A percentile compares a stretch with the other conserved stretches of the same genome.
phyloP scores from a whole-genome alignment of 495 filamentous ascomycete genomes.

The Xanthoparmelia taractica region DNA sequence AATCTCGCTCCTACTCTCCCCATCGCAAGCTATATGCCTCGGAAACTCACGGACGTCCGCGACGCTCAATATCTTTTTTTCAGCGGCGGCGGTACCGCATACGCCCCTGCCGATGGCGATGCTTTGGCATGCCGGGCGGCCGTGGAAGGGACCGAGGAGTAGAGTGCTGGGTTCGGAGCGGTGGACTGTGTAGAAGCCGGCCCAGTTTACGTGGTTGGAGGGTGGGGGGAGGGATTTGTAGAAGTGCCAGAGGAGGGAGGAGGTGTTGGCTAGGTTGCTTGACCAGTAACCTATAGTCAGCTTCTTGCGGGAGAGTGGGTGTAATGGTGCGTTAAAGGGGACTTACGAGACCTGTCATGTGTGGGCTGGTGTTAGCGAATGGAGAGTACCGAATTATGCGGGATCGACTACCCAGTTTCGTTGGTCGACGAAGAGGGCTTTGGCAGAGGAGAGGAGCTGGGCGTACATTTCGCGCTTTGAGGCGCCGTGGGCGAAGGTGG shows the following conservation, averaged over 20 bases:
- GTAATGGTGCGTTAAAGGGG: not conserved
- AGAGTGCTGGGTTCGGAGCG: slow-evolving; percentile 48
- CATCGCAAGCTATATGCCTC: slow-evolving; percentile 89
- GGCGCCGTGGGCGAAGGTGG: slow-evolving; percentile 57
- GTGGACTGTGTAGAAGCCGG: slow-evolving; percentile 81
- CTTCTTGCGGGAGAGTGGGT: not conserved
- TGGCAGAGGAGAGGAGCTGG: slow-evolving; percentile 63
- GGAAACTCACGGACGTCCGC: slow-evolving; percentile 69
- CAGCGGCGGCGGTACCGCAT: slow-evolving; percentile 68
- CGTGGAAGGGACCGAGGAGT: slow-evolving; percentile 78
- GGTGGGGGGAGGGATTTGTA: slow-evolving; percentile 71
- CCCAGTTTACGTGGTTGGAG: slow-evolving; percentile 73
- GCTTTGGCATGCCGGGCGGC: slow-evolving; percentile 79
- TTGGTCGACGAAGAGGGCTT: slow-evolving; percentile 66
- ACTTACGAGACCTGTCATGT: slow-evolving; percentile 50
- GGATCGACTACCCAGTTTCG: slow-evolving; percentile 69
- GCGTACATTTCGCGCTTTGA: slow-evolving; percentile 71
- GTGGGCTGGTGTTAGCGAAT: slow-evolving; percentile 14
- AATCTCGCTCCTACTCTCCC: slow-evolving; percentile 76
- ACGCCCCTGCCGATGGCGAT: slow-evolving; percentile 76
- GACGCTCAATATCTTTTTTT: slow-evolving; percentile 59
- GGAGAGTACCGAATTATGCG: slow-evolving; percentile 7
- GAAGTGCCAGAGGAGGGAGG: slow-evolving; percentile 81
- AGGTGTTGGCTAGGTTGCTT: slow-evolving; percentile 81
- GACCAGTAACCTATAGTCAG: not conserved